phyloP scores from a whole-genome alignment of 768 basidiomycete genomes.

The Lepiota venenata region DNA sequence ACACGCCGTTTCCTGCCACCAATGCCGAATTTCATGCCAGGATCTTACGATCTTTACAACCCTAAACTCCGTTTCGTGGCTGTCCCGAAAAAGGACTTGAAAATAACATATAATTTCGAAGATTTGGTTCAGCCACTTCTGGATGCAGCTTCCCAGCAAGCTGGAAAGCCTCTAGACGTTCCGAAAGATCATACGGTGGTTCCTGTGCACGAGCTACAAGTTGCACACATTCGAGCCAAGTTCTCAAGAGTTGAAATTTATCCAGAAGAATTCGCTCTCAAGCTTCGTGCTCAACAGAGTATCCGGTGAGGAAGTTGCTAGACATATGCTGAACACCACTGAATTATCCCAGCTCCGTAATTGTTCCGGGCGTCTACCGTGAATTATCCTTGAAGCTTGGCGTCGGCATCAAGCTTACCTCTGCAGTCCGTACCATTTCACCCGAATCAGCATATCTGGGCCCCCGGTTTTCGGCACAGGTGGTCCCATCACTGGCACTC shows the following conservation, averaged over 20 bases:
- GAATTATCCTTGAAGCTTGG: conserved; percentile 51
- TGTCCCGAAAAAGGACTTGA: conserved; percentile 37
- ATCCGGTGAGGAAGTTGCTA: conserved; percentile 34
- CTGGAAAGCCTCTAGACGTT: conserved; percentile 30
- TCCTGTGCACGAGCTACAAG: conserved; percentile 55
- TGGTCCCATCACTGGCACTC: conserved; percentile 46
- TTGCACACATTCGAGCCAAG: conserved; percentile 45
- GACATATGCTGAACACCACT: background rate
- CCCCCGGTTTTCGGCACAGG: conserved; percentile 50
- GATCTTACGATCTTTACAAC: conserved; percentile 46
- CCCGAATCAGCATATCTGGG: conserved; percentile 55
- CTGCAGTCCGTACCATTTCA: conserved; percentile 57
- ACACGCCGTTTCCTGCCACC: conserved; percentile 50
- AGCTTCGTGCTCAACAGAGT: conserved; percentile 50
- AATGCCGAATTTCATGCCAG: conserved; percentile 40
- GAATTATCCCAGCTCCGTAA: conserved; percentile 40
- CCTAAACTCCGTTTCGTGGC: conserved; percentile 46
- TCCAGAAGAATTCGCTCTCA: conserved; percentile 37
- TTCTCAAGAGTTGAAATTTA: conserved; percentile 44
- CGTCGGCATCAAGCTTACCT: conserved; percentile 55
- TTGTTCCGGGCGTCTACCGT: conserved; percentile 42
- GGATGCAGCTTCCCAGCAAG: conserved; percentile 32
- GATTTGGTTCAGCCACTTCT: conserved; percentile 36
- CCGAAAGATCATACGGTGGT: conserved; percentile 36
- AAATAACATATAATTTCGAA: conserved; percentile 52